phyloP scores from a whole-genome alignment of 768 basidiomycete genomes.

The Calvatia gigantea region DNA sequence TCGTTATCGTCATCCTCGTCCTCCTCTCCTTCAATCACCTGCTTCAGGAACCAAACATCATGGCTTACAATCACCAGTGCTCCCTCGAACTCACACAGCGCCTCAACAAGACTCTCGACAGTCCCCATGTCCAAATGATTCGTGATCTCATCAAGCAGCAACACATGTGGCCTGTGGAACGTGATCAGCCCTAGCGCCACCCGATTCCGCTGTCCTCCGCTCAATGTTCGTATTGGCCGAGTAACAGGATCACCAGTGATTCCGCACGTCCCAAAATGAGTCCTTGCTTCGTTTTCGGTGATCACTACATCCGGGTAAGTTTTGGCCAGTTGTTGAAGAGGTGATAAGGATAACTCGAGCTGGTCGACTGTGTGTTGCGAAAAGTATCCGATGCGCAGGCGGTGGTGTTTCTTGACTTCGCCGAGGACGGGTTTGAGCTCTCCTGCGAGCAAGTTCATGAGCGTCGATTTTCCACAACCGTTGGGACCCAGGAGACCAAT shows the following conservation, averaged over 20 bases:
- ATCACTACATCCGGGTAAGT: conserved; percentile 23
- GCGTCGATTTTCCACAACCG: conserved; percentile 56
- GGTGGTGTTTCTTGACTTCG: conserved; percentile 48
- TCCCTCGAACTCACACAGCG: conserved; percentile 49
- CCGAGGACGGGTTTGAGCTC: conserved; percentile 41
- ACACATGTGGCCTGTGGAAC: conserved; percentile 49
- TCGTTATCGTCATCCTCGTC: conserved; percentile 21
- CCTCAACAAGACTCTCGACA: conserved; percentile 49
- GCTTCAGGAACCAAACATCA: conserved; percentile 40
- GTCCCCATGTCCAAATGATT: conserved; percentile 68
- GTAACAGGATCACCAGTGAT: conserved; percentile 39
- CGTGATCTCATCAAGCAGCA: conserved; percentile 60
- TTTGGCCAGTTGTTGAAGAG: conserved; percentile 25
- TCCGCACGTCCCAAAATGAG: conserved; percentile 39
- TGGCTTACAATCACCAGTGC: conserved; percentile 65
- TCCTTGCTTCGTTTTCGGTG: conserved; percentile 27
- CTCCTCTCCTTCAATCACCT: conserved; percentile 27
- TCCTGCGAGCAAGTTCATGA: conserved; percentile 45
- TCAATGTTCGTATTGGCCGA: conserved; percentile 35
- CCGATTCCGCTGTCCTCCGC: conserved; percentile 58
- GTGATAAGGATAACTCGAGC: conserved; percentile 29
- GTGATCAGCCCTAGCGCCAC: conserved; percentile 55
- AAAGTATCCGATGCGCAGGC: conserved; percentile 55
- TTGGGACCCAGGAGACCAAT: conserved; percentile 34
- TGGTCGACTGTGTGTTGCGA: conserved; percentile 61